Conservation (phyloP, 2,329 filamentous ascomycete species). For the Botrytis fragariae region DNA sequence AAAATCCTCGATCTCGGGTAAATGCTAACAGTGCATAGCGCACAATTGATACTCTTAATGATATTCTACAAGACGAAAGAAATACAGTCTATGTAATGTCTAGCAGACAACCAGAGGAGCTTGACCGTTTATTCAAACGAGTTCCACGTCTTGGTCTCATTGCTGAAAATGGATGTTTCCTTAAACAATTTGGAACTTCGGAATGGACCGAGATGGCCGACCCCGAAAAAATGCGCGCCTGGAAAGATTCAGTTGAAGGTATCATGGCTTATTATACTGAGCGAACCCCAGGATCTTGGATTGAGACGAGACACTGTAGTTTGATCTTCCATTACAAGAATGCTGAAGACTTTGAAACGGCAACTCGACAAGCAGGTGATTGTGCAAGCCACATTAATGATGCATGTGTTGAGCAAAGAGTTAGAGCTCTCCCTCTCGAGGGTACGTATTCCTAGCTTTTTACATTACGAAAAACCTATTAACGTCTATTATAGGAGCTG, state of each 20-base stretch:
- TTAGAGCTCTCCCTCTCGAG: conserved; percentile 80
- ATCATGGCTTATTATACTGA: conserved; percentile 90
- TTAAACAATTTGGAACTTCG: conserved; percentile 66
- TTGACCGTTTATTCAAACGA: conserved; percentile 80
- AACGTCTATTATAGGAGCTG: conserved; percentile 49
- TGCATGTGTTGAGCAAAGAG: conserved; percentile 76
- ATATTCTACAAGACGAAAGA: conserved; percentile 72
- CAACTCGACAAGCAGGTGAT: conserved; percentile 78
- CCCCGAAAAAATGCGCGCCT: conserved; percentile 63
- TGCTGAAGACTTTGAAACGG: conserved; percentile 72
- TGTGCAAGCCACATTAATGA: conserved; percentile 96
- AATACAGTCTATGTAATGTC: conserved; percentile 96
- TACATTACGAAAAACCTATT: conserved; percentile 1
- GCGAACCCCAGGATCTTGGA: conserved; percentile 79
- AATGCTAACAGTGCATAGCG: conserved; percentile 49
- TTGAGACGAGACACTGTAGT: conserved; percentile 90
- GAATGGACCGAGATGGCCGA: conserved; percentile 80
- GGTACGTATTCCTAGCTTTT: conserved; percentile 37
- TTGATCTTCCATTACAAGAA: conserved; percentile 87
- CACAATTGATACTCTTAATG: conserved; percentile 77
- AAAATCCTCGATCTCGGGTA: background rate
- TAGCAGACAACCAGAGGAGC: conserved; percentile 78
- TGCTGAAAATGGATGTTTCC: conserved; percentile 91
- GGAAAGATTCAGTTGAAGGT: conserved; percentile 79
- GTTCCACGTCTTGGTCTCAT: conserved; percentile 85